Evolutionary conservation across 345 rosid species (phyloP), one percentile per base, ranked within the genome.

Genomic region (Camelina laxa): DNA sequence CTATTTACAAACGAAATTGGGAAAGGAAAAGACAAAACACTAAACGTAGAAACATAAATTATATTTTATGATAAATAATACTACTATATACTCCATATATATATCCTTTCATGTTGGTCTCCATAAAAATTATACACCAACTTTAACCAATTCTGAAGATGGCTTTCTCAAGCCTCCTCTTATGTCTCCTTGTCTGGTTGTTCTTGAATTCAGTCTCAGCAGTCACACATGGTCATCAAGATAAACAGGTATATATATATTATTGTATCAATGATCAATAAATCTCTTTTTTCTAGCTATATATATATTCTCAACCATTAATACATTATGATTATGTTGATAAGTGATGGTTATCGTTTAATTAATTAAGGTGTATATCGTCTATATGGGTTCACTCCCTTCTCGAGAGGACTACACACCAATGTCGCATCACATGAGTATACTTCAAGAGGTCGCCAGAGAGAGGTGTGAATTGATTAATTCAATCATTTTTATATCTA

Each of bases 381-480:
- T 74, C 22, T 74, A 74, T 60, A 74, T 74, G 78, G 78, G 78
- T 27, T 74, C 67, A 58, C 78, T 74, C 58, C 79, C 79, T 16
- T 75, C 69, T 14, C 69, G 45, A 14, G 60, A 1, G 14, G 59
- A 72, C 21, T 78, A 80, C 75, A 38, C 54, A 27, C 69, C 77
- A 27, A 33, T 73, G 59, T 75, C 79, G 9, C 42, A 75, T 50
- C 86, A 83, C 60, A 55, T 73, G 20, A 79, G n/a, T 69, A 69
- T 83, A 8, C 84, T 83, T 69, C 74, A 78, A 79, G 66, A 79
- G 49, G 56, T 69, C 56, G 58, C 44, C 6, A 27, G 63, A 53
- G 53, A 31, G 36, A 78, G 81, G 83, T 82, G 53, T 19, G 55
- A 21, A 48, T 48, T 47, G 13, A 13, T 49, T 55, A 33, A 7